phyloP scores from a whole-genome alignment of 2,329 filamentous ascomycete species.

The Fusarium robinianum region DNA sequence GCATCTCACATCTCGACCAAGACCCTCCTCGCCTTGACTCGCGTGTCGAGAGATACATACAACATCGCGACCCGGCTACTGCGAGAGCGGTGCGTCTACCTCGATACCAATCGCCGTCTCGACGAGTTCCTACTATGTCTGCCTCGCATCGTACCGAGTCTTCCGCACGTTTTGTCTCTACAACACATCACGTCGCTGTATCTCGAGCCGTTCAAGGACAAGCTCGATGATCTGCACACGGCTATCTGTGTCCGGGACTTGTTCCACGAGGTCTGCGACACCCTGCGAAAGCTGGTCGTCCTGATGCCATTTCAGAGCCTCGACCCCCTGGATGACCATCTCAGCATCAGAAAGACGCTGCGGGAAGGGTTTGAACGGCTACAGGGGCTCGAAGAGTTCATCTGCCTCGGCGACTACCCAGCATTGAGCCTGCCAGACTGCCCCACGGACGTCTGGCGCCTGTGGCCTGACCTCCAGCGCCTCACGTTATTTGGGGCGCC shows the following conservation, averaged over 20 bases:
- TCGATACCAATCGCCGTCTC: constrained; percentile 47
- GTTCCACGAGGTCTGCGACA: constrained; percentile 45
- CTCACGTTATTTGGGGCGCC: constrained; percentile 50
- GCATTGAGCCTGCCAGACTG: constrained; percentile 43
- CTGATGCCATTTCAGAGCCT: constrained; percentile 53
- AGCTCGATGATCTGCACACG: constrained; percentile 46
- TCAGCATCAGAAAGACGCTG: constrained; percentile 46
- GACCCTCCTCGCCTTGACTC: constrained; percentile 50
- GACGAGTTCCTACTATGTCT: constrained; percentile 42
- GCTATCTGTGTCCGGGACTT: constrained; percentile 49
- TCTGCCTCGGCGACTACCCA: constrained; percentile 52
- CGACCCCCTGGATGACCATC: constrained; percentile 48
- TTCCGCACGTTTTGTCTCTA: constrained; percentile 38
- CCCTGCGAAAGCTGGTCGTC: constrained; percentile 52
- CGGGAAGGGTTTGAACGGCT: constrained; percentile 52
- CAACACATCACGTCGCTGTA: constrained; percentile 48
- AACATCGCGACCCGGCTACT: constrained; percentile 48
- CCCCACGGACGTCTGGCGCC: constrained; percentile 47
- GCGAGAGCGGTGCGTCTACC: constrained; percentile 50
- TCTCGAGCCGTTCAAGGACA: constrained; percentile 44
- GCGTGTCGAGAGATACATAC: constrained; percentile 50
- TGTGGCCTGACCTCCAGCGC: constrained; percentile 48
- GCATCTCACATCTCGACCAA: constrained; percentile 47
- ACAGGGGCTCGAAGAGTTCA: constrained; percentile 52
- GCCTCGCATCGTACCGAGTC: constrained; percentile 37